Base-by-base conservation (phyloP, 768 basidiomycete species). In the Termitomyces sp. region DNA sequence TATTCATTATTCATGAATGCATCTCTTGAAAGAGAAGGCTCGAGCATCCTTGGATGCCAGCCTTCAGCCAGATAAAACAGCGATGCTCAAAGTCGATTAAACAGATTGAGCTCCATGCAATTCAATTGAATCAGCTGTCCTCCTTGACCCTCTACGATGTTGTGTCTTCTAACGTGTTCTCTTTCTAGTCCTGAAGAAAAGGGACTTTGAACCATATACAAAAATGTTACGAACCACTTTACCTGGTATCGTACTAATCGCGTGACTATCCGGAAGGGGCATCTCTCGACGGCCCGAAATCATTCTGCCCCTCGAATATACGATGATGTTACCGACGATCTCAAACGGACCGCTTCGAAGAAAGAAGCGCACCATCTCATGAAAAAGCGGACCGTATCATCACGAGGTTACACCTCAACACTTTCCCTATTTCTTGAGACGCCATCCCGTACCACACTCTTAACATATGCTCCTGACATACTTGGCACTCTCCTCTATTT, bases 371-470 rank as follows among this genome's bases (percentile, higher is more conserved):
- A 40, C 11, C 17, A 22, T 22, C 12, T 26, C 21, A 26, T 32
- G 38, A 22, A 26, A 35, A 37, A 30, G 32, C 58, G 58, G 60
- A 32, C 60, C 60, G 60, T 42, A 19, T 49, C 28, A 54, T 56
- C 57, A 58, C 61, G 51, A 46, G 55, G 21, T 55, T 11, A 11
- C 12, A 15, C 34, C 10, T 8, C 53, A 14, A 12, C 3, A 3
- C 35, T 17, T 37, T 37, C 2, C 35, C 15, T 37, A 17, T 37
- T 37, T 37, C 35, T 37, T 17, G 10, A 37, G 15, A 17, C 35
- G 15, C 35, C 15, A 37, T 34, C 34, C 34, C 34, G 5, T 34
- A 34, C 34, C 6, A 7, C 41, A 44, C 10, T 46, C 26, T 2
- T 28, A 12, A 30, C 11, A 1, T 34, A 24, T 56, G 53, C 49